phyloP scores from a whole-genome alignment of 2,329 filamentous ascomycete species.

The Trichoderma pleuroti region DNA sequence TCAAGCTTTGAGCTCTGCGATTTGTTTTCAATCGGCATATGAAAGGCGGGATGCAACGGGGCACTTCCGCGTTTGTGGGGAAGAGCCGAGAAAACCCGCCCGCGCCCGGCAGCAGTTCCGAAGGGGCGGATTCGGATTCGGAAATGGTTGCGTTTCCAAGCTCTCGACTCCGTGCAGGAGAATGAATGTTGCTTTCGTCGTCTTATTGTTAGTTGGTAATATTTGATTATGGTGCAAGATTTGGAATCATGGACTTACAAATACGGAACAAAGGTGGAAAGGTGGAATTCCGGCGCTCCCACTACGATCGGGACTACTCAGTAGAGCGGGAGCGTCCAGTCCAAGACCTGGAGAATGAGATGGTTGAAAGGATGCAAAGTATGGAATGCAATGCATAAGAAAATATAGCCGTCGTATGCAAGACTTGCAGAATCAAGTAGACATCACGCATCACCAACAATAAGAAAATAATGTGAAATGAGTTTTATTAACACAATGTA shows the following conservation, averaged over 20 bases:
- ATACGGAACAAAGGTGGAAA: not conserved
- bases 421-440: not conserved
- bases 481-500: not conserved
- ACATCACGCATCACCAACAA: not conserved
- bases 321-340: not conserved
- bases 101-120: conserved; percentile 2
- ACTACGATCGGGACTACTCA: too few species aligned
- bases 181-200: not conserved
- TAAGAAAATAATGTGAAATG: not conserved
- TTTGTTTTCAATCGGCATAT: conserved; percentile 1
- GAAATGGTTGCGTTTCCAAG: not conserved
- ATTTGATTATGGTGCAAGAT: not conserved
- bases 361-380: not conserved
- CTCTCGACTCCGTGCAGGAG: not conserved
- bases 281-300: not conserved
- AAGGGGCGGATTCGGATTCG: conserved; percentile 16
- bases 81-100: conserved; percentile 13
- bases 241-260: not conserved
- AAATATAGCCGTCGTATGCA: not conserved
- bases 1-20: not conserved
- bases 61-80: conserved; percentile 17
- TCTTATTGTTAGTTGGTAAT: not conserved
- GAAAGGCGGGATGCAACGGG: conserved; percentile 1
- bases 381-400: not conserved
- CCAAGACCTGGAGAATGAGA: not conserved